Evolutionary conservation across 768 basidiomycete genomes (phyloP).

Genomic region (Mrakia gelida): DNA sequence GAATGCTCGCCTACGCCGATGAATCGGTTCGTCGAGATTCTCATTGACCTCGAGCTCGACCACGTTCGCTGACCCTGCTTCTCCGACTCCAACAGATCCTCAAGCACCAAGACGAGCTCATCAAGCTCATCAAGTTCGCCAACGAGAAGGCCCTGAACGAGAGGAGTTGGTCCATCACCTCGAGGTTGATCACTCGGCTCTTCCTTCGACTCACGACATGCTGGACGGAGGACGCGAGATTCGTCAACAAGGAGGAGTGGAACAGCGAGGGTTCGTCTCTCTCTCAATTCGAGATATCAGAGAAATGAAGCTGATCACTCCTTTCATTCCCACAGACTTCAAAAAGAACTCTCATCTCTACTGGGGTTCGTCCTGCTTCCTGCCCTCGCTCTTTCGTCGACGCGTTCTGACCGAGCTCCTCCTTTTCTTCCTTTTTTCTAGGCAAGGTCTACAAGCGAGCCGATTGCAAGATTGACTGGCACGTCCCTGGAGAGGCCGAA

Average conservation of each 20-base stretch:
- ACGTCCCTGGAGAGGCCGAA: conserved; percentile 65
- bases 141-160: conserved; percentile 71
- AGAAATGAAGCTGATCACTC: too few species aligned
- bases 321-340: conserved; percentile 50
- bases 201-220: conserved; percentile 72
- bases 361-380: conserved; percentile 53
- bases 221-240: conserved; percentile 74
- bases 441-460: conserved; percentile 64
- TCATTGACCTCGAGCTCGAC: too few species aligned
- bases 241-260: conserved; percentile 75
- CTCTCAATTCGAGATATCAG: too few species aligned
- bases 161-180: conserved; percentile 74
- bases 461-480: conserved; percentile 79
- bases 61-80: too few species aligned
- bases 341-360: conserved; percentile 61
- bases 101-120: conserved; percentile 58
- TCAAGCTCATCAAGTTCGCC: conserved; percentile 54
- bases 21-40: conserved; percentile 9
- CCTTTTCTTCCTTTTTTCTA: too few species aligned
- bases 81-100: conserved; percentile 45
- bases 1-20: conserved; percentile 60
- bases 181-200: conserved; percentile 67
- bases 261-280: conserved; percentile 48
- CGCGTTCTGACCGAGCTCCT: background rate
- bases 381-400: too few species aligned